A percentile compares a stretch with the other conserved stretches of the same genome.
These are phyloP conservation scores for Macrolepiota albuminosa DNA, from an alignment of 768 basidiomycete species.

Conservation along the genomic window DNA sequence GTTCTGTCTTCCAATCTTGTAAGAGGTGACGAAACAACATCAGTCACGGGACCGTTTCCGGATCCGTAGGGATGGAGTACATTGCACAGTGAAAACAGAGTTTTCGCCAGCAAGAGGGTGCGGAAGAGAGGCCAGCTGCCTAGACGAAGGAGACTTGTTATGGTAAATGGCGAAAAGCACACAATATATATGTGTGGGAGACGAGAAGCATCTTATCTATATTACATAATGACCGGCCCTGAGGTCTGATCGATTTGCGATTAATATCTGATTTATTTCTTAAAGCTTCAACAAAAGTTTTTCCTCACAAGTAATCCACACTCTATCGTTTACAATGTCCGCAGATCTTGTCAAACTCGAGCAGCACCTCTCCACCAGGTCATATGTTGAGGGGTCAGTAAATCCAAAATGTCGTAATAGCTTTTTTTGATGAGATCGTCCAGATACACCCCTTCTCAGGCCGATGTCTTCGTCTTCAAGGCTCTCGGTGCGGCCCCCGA, in stretches of 20 bases:
- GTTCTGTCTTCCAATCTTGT: no score
- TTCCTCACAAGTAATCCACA: constrained; percentile 19
- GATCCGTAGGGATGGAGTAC: no score
- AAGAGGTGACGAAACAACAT: no score
- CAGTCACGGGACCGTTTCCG: no score
- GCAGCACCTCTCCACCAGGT: constrained; percentile 78
- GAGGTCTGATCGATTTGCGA: constrained; percentile 14
- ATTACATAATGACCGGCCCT: constrained; percentile 23
- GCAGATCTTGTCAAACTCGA: constrained; percentile 72
- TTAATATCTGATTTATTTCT: constrained; percentile 4
- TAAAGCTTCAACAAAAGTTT: constrained; percentile 12
- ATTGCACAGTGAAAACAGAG: no score
- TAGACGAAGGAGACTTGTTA: no score
- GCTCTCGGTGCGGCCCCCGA: constrained; percentile 64
- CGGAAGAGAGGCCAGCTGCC: no score
- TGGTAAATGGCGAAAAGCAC: no score
- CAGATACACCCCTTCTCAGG: constrained; percentile 90
- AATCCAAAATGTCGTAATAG: constrained; percentile 1
- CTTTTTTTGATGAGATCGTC: constrained; percentile 10
- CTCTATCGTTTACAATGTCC: constrained; percentile 45
- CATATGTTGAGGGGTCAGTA: constrained; percentile 88
- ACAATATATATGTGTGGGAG: no score
- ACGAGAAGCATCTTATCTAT: constrained; percentile 7
- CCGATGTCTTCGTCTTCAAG: constrained; percentile 91
- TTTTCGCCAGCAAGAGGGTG: no score